Conservation (phyloP, 2,329 filamentous ascomycete species). For the Zelopaecilomyces penicillatus region DNA sequence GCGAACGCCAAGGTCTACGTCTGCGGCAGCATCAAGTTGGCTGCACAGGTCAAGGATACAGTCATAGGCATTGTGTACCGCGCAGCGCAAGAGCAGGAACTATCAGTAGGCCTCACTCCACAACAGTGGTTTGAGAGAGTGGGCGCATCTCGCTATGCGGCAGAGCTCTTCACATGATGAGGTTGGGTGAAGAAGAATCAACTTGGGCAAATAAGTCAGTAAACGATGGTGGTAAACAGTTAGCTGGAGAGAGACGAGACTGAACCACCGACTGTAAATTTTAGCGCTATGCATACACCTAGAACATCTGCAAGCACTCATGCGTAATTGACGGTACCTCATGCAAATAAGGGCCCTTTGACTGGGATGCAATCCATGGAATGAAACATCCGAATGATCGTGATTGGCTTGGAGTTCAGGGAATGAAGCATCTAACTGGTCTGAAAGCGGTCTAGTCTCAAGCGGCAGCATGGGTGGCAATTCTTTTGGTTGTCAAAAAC, state of each 20-base stretch:
- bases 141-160: slow-evolving; percentile 6
- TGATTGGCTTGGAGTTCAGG: no score
- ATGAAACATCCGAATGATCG: no score
- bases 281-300: no score
- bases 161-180: slow-evolving; percentile 5
- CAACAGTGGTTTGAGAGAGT: slow-evolving; percentile 6
- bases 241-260: background rate
- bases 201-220: background rate
- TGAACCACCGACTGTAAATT: no score
- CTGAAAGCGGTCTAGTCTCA: no score
- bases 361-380: background rate
- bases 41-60: slow-evolving; percentile 2
- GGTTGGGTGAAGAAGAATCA: background rate
- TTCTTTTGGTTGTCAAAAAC: no score
- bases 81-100: background rate
- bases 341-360: background rate
- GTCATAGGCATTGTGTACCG: slow-evolving; percentile 5
- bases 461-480: no score
- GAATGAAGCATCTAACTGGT: no score
- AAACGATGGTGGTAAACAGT: background rate
- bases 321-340: background rate
- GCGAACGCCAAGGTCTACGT: slow-evolving; percentile 46
- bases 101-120: background rate
- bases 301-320: background rate
- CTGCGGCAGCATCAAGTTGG: slow-evolving; percentile 36